A percentile compares a stretch with the other conserved stretches of the same genome.
Conservation (phyloP, 495 filamentous ascomycete genomes). For the Melanomma pulvis-pyrius region DNA sequence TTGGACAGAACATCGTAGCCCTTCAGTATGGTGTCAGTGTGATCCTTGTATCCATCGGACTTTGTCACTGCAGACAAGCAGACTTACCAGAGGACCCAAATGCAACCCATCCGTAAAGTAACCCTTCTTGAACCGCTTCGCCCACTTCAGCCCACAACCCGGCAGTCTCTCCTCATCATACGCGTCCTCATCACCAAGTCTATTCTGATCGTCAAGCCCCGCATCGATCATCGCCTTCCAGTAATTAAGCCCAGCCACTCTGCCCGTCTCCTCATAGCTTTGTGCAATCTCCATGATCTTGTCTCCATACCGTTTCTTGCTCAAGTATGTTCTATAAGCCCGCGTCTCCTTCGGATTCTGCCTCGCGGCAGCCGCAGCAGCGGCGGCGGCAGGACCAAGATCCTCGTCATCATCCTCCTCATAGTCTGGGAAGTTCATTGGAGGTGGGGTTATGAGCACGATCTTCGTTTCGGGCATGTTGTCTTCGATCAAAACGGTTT, state of each 20-base stretch:
- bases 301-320: constrained; percentile 40
- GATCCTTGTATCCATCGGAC: not conserved
- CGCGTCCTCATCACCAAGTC: constrained; percentile 23
- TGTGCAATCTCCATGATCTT: constrained; percentile 41
- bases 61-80: not conserved
- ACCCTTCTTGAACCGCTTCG: constrained; percentile 32
- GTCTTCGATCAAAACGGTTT: constrained; percentile 33
- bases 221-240: constrained; percentile 37
- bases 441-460: constrained; percentile 43
- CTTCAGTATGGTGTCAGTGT: constrained; percentile 7
- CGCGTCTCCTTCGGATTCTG: constrained; percentile 21
- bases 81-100: constrained; percentile 33
- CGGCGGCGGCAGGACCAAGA: constrained; percentile 3
- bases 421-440: constrained; percentile 35
- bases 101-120: constrained; percentile 41
- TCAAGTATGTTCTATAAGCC: constrained; percentile 39
- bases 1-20: constrained; percentile 33
- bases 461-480: constrained; percentile 35
- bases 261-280: constrained; percentile 29
- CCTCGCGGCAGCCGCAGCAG: not conserved
- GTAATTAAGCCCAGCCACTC: constrained; percentile 34
- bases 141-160: constrained; percentile 35
- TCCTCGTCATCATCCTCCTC: constrained; percentile 17
- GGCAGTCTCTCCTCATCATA: constrained; percentile 37
- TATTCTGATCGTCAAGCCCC: constrained; percentile 25